Conservation (phyloP, 2,329 filamentous ascomycete genomes). For the Colletotrichum sp. region DNA sequence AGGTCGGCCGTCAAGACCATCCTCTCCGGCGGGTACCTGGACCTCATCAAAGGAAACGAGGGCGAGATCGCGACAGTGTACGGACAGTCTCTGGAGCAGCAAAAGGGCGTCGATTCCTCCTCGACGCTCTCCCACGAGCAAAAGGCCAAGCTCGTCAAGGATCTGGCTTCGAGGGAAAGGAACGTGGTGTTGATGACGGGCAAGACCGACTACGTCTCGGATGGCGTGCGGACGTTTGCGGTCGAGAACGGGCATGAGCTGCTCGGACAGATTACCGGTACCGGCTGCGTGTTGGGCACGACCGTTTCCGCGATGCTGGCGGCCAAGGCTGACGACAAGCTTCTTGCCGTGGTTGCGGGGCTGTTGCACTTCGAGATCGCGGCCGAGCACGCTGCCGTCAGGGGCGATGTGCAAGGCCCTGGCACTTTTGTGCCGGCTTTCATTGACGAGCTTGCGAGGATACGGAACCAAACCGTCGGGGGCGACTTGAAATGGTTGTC, state of each 20-base stretch:
- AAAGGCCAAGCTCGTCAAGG: constrained; percentile 66
- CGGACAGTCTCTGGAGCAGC: constrained; percentile 59
- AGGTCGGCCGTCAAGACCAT: constrained; percentile 74
- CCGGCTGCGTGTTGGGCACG: constrained; percentile 86
- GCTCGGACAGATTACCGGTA: constrained; percentile 76
- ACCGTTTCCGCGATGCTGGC: constrained; percentile 79
- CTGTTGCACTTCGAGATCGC: constrained; percentile 78
- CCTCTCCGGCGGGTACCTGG: constrained; percentile 76
- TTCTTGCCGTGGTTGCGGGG: constrained; percentile 76
- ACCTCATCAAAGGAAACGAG: constrained; percentile 94
- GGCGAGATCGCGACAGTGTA: constrained; percentile 80
- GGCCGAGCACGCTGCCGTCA: constrained; percentile 72
- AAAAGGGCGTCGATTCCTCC: constrained; percentile 85
- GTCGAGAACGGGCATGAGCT: constrained; percentile 79
- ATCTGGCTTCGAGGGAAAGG: constrained; percentile 71
- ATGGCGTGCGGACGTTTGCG: constrained; percentile 70
- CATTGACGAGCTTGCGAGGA: constrained; percentile 70
- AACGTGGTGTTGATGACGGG: constrained; percentile 86
- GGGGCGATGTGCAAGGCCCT: constrained; percentile 73
- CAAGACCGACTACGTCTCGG: constrained; percentile 75
- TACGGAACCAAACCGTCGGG: constrained; percentile 52
- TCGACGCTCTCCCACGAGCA: constrained; percentile 48
- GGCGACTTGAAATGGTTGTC: constrained; percentile 58
- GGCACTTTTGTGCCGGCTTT: constrained; percentile 88
- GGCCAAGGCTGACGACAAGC: constrained; percentile 63